These are phyloP conservation scores for Podila clonocystis DNA, from an alignment of 192 early-diverging fungal genomes.

Conservation along the genomic window DNA sequence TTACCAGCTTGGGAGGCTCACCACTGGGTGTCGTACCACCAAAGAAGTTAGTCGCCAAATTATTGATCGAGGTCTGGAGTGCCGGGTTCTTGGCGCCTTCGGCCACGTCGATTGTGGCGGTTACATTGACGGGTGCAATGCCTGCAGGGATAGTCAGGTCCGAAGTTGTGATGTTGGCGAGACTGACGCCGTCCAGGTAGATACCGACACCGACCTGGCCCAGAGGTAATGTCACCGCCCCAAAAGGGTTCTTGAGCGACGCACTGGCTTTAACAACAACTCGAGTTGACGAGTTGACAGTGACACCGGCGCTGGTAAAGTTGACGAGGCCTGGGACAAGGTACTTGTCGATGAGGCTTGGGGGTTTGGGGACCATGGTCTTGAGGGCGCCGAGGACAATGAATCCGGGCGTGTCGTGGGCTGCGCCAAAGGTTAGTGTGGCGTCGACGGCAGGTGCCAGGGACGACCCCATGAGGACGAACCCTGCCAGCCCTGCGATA, in stretches of 20 bases:
- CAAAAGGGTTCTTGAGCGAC: constrained; percentile 34
- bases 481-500: constrained; percentile 23
- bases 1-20: constrained; percentile 19
- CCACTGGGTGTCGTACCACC: constrained; percentile 33
- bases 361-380: constrained; percentile 36
- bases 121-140: constrained; percentile 36
- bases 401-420: constrained; percentile 24
- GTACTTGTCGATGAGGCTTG: constrained; percentile 40
- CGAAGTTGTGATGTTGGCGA: constrained; percentile 34
- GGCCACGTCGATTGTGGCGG: constrained; percentile 31
- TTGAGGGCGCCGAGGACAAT: constrained; percentile 34
- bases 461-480: constrained; percentile 23
- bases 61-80: constrained; percentile 30
- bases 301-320: constrained; percentile 18
- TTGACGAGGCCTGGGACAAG: constrained; percentile 47
- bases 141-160: constrained; percentile 14
- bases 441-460: constrained; percentile 36
- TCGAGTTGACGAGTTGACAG: constrained; percentile 25
- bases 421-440: constrained; percentile 28
- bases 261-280: constrained; percentile 19
- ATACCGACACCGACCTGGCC: constrained; percentile 21
- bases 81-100: constrained; percentile 22
- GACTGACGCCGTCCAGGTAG: constrained; percentile 25
- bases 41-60: constrained; percentile 28
- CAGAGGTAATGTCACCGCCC: constrained; percentile 10